Evolutionary conservation across 1,139 yeast genomes (phyloP).

Genomic region (Yamadazyma pseudoaaseri): DNA sequence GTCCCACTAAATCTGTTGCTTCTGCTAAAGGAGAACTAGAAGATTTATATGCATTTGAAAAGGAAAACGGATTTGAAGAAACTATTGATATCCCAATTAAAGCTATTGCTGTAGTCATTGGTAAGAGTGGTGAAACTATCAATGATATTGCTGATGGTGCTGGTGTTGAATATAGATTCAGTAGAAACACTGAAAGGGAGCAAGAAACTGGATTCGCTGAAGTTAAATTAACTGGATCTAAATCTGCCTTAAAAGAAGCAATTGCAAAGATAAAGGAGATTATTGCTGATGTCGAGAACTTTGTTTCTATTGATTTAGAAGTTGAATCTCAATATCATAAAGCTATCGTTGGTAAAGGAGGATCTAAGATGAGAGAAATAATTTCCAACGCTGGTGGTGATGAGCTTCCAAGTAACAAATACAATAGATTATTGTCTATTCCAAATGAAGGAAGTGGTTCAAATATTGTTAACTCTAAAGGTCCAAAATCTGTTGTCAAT

Average conservation of each 20-base stretch:
- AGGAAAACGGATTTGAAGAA: constrained; percentile 76
- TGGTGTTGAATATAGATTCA: constrained; percentile 72
- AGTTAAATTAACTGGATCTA: constrained; percentile 77
- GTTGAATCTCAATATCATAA: constrained; percentile 82
- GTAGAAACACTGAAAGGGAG: constrained; percentile 45
- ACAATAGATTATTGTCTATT: constrained; percentile 63
- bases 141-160: constrained; percentile 79
- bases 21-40: constrained; percentile 84
- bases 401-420: constrained; percentile 41
- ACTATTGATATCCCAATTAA: constrained; percentile 64
- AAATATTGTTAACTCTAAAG: constrained; percentile 63
- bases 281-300: constrained; percentile 67
- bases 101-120: constrained; percentile 82
- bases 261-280: constrained; percentile 59
- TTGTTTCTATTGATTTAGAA: constrained; percentile 56
- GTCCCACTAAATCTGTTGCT: constrained; percentile 88
- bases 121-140: constrained; percentile 82
- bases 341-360: constrained; percentile 78
- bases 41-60: constrained; percentile 83
- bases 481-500: constrained; percentile 73
- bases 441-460: constrained; percentile 74
- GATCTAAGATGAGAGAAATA: constrained; percentile 72
- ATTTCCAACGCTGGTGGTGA: constrained; percentile 77
- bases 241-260: constrained; percentile 77
- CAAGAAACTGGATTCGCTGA: constrained; percentile 48